Base-by-base conservation (phyloP, 495 filamentous ascomycete genomes). In the Podospora anserina region DNA sequence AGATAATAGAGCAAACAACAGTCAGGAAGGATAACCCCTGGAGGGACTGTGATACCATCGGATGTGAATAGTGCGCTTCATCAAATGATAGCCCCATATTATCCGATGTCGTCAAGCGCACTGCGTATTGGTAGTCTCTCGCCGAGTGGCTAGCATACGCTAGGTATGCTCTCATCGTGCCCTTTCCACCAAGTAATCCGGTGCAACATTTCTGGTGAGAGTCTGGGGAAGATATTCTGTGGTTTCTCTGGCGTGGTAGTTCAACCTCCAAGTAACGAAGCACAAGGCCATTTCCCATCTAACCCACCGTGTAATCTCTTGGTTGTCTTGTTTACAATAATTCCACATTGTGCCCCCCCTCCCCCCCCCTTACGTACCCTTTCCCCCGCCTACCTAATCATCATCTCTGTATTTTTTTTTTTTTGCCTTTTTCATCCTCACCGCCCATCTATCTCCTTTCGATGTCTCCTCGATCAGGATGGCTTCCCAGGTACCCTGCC, bases 401-500 rank as follows among this genome's bases (percentile, higher is more conserved):
- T 18, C 15, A 13, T 49, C 9, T 49, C 15, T 13, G 13, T 49
- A 3, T 1, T 16, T 1, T 49, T 13, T 0, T 49, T 13, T 49
- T 49, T 11, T 13, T 49, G 3, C 39, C 39, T 16, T 1, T 11
- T 5, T 39, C 34, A 5, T 6, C 5, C 11, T 39, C 3, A 5
- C 11, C 5, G 5, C 34, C 5, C 5, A 11, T 11, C 34, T 39
- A 39, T 39, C 6, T 39, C 34, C 11, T 3, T 6, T 6, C 34
- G 11, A 5, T 39, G 5, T 6, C 11, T 39, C 5, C 34, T 1
- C 3, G 5, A 39, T 39, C 34, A 11, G 6, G 6, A 39, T 39
- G 34, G 5, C 34, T 6, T 39, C 34, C 11, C 34, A 6, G 11
- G 11, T 55, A 7, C 27, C 53, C 7, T 75, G 73, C 69, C 15